A percentile compares a stretch with the other conserved stretches of the same genome.
Conservation (phyloP, 345 rosid genomes). For the Aegle marmelos region DNA sequence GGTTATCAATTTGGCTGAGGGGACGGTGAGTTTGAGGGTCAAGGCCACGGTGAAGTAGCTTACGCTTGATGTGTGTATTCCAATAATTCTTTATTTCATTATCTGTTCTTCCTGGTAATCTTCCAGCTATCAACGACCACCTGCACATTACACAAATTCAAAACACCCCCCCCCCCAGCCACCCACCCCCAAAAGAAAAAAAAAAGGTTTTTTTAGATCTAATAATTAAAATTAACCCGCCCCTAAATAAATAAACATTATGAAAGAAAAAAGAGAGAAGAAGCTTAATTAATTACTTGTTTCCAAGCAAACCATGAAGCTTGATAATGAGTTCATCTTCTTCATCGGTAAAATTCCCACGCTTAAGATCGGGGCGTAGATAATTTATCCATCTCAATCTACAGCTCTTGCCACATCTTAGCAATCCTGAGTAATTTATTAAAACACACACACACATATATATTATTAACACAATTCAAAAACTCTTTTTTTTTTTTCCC, state of each 20-base stretch:
- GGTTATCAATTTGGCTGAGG: constrained; percentile 20
- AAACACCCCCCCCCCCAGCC: background rate
- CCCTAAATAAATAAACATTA: too few relatives aligned
- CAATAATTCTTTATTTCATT: constrained; percentile 57
- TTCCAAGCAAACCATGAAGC: constrained; percentile 49
- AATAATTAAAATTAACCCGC: background rate
- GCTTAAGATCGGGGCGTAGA: constrained; percentile 50
- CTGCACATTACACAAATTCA: constrained; percentile 15
- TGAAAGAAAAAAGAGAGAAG: background rate
- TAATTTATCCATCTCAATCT: constrained; percentile 52
- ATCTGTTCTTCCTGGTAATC: constrained; percentile 51
- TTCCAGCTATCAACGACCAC: constrained; percentile 53
- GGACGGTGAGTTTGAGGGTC: constrained; percentile 55
- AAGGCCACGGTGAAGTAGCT: constrained; percentile 42
- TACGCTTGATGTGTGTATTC: constrained; percentile 54
- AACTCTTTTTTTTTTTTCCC: too few relatives aligned
- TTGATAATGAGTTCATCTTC: constrained; percentile 52
- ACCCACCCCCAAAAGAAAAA: too few relatives aligned
- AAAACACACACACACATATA: too few relatives aligned
- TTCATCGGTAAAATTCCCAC: constrained; percentile 49
- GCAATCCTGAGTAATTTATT: constrained; percentile 42
- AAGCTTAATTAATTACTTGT: constrained; percentile 28
- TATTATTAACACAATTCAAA: too few relatives aligned
- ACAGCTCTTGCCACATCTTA: constrained; percentile 53
- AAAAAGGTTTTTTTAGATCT: background rate